Conservation (phyloP, 345 rosid species). For the Lepidium aucheri region DNA sequence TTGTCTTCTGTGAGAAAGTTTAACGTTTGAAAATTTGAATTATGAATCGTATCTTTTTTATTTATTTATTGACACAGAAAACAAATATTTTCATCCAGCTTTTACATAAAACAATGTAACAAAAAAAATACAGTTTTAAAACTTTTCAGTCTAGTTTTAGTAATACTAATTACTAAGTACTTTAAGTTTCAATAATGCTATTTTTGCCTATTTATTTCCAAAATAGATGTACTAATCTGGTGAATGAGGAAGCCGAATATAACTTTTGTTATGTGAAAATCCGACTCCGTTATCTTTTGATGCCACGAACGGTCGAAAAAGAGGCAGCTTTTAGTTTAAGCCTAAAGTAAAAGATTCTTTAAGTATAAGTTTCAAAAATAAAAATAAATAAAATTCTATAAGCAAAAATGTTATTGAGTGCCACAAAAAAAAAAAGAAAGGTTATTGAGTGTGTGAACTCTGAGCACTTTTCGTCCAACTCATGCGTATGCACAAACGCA, state of each 20-base stretch:
- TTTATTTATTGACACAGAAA: too few species aligned
- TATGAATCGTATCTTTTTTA: too few species aligned
- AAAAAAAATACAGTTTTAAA: too few species aligned
- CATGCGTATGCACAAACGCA: slow-evolving; percentile 8
- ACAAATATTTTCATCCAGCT: too few species aligned
- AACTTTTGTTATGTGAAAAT: slow-evolving; percentile 16
- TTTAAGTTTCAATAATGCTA: background rate
- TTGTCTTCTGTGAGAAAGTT: too few species aligned
- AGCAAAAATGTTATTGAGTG: background rate
- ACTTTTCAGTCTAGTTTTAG: background rate
- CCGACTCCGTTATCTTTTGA: slow-evolving; percentile 9
- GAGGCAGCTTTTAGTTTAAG: slow-evolving; percentile 17
- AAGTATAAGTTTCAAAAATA: too few species aligned
- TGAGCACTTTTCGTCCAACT: slow-evolving; percentile 8
- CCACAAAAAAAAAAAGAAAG: background rate
- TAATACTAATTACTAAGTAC: background rate
- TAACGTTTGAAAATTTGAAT: too few species aligned
- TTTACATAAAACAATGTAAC: too few species aligned
- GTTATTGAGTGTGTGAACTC: slow-evolving; percentile 1
- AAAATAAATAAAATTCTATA: slow-evolving; percentile 16
- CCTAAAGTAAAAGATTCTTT: too few species aligned
- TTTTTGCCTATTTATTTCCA: background rate
- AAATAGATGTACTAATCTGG: background rate
- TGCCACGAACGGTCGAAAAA: slow-evolving; percentile 18
- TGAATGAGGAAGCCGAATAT: background rate